Conservation (phyloP, 257 asterid species). For the Verbascum thapsus region DNA sequence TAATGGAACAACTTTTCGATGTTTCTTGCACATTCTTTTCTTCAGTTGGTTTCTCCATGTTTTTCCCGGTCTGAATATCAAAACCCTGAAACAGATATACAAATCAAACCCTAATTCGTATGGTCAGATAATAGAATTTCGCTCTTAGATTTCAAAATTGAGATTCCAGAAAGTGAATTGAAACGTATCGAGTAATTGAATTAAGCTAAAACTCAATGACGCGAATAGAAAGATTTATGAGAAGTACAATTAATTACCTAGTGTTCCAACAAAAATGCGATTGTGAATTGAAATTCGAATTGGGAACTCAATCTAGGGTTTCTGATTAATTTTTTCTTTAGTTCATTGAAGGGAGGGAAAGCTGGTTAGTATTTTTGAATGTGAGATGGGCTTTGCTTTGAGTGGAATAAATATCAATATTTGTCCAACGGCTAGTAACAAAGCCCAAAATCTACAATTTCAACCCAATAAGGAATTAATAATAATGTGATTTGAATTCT, state of each 20-base stretch:
- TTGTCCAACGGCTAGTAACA: constrained; percentile 1
- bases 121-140: not conserved
- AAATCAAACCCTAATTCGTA: not conserved
- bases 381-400: constrained; percentile 19
- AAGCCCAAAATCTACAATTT: not conserved
- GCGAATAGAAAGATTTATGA: not conserved
- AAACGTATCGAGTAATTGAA: not conserved
- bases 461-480: no score
- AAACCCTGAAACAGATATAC: constrained; percentile 21
- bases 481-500: no score
- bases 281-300: constrained; percentile 20
- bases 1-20: not conserved
- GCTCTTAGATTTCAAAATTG: not conserved
- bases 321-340: not conserved
- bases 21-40: constrained; percentile 21
- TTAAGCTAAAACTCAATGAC: no score
- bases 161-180: not conserved
- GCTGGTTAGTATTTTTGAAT: constrained; percentile 21
- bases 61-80: not conserved
- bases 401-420: not conserved
- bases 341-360: constrained; percentile 31
- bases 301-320: constrained; percentile 30
- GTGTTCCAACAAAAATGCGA: no score
- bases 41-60: constrained; percentile 41
- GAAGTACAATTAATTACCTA: constrained; percentile 1